Conservation (phyloP, 1,284 basidiomycete genomes). For the Heterobasidion parviporum region DNA sequence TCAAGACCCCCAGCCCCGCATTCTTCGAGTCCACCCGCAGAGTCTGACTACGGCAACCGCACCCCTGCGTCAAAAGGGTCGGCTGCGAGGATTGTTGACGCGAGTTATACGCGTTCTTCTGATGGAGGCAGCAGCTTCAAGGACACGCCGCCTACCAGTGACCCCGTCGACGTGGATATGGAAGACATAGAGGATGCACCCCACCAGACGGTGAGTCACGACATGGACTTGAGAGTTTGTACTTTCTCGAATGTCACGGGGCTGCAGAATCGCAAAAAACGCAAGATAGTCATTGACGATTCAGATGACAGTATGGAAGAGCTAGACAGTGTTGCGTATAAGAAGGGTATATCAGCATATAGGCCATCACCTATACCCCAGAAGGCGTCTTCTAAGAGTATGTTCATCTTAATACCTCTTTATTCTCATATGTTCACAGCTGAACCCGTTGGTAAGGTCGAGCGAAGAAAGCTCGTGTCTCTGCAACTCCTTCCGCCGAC, state of each 20-base stretch:
- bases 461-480: conserved; percentile 47
- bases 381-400: not conserved
- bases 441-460: conserved; percentile 6
- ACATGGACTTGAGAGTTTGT: conserved; percentile 23
- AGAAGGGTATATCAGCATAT: conserved; percentile 17
- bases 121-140: conserved; percentile 36
- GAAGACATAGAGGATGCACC: conserved; percentile 32
- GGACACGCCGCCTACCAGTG: conserved; percentile 68
- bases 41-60: conserved; percentile 15
- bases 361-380: conserved; percentile 15
- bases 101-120: conserved; percentile 39
- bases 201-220: conserved; percentile 7
- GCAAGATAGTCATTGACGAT: conserved; percentile 60
- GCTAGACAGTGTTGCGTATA: conserved; percentile 16
- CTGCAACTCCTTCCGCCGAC: conserved; percentile 31
- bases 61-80: conserved; percentile 20
- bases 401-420: not conserved
- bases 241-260: not conserved
- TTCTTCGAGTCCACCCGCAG: conserved; percentile 14
- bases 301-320: conserved; percentile 53
- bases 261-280: conserved; percentile 37
- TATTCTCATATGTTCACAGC: not conserved
- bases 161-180: conserved; percentile 69
- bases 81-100: conserved; percentile 17
- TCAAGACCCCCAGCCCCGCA: not conserved